Conservation (phyloP, 192 early-diverging fungal species). For the Podila horticola region DNA sequence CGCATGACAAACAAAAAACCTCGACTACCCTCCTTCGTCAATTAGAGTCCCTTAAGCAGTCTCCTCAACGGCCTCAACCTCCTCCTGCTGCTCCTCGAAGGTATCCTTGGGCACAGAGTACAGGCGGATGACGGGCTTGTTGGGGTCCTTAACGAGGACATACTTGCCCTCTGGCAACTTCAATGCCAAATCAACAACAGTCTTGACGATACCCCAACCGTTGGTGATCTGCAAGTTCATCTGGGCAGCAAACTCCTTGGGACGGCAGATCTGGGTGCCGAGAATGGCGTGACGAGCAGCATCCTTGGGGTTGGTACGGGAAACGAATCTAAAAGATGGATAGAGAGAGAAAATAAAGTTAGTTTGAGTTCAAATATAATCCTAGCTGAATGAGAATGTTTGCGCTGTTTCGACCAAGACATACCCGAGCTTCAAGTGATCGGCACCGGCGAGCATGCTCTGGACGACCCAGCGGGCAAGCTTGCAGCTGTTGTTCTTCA, state of each 20-base stretch:
- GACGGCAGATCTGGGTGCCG: conserved; percentile 87
- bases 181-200: conserved; percentile 88
- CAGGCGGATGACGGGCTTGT: conserved; percentile 87
- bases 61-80: conserved; percentile 52
- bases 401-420: conserved; percentile 6
- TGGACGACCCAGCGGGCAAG: conserved; percentile 97
- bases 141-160: conserved; percentile 96
- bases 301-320: conserved; percentile 82
- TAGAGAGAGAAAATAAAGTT: neutral
- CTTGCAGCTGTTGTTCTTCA: conserved; percentile 97
- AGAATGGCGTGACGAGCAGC: conserved; percentile 83
- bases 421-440: conserved; percentile 89
- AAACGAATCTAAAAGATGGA: conserved; percentile 63
- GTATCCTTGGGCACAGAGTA: conserved; percentile 81
- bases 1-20: neutral
- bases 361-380: neutral
- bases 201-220: conserved; percentile 97
- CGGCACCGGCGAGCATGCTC: conserved; percentile 86
- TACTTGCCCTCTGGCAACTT: conserved; percentile 94
- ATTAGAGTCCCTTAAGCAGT: conserved; percentile 36
- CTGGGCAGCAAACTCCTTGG: conserved; percentile 89
- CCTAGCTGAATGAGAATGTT: neutral
- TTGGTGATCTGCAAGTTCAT: conserved; percentile 87
- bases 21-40: neutral
- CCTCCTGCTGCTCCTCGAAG: conserved; percentile 67